Conservation (phyloP, 768 basidiomycete genomes). For the Lanmaoa rubissima region DNA sequence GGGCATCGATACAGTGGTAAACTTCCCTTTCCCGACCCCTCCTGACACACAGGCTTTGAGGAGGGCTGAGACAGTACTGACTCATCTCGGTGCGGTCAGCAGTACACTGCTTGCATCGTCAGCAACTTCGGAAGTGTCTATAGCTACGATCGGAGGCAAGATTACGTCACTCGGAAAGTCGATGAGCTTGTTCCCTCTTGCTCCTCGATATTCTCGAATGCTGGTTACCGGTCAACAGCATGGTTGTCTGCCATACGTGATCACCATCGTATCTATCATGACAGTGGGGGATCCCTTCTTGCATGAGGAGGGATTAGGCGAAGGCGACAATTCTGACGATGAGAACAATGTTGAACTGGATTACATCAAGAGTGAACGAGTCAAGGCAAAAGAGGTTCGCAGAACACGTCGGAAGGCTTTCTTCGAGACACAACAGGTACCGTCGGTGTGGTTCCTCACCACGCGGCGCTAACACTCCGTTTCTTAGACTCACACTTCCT, state of each 20-base stretch:
- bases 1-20: constrained; percentile 94
- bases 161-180: constrained; percentile 89
- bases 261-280: constrained; percentile 86
- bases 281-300: constrained; percentile 97
- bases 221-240: constrained; percentile 83
- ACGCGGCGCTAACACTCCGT: not conserved
- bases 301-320: constrained; percentile 66
- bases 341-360: constrained; percentile 39
- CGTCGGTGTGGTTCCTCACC: constrained; percentile 13
- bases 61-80: constrained; percentile 80
- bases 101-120: constrained; percentile 27
- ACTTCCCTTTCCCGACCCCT: constrained; percentile 98
- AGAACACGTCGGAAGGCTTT: constrained; percentile 70
- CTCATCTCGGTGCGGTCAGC: constrained; percentile 79
- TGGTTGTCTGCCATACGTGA: constrained; percentile 87
- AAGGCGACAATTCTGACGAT: constrained; percentile 40
- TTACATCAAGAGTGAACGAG: constrained; percentile 46
- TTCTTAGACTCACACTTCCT: constrained; percentile 65
- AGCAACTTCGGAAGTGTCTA: constrained; percentile 5
- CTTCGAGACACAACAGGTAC: constrained; percentile 78
- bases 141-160: constrained; percentile 46
- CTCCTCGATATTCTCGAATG: constrained; percentile 96
- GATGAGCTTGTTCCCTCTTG: constrained; percentile 93
- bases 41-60: constrained; percentile 75
- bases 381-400: constrained; percentile 54